Percentiles rank a stretch among this genome's conserved stretches.
Evolutionary conservation across 2,329 filamentous ascomycete species (phyloP).

Genomic region (Colletotrichum sublineola): DNA sequence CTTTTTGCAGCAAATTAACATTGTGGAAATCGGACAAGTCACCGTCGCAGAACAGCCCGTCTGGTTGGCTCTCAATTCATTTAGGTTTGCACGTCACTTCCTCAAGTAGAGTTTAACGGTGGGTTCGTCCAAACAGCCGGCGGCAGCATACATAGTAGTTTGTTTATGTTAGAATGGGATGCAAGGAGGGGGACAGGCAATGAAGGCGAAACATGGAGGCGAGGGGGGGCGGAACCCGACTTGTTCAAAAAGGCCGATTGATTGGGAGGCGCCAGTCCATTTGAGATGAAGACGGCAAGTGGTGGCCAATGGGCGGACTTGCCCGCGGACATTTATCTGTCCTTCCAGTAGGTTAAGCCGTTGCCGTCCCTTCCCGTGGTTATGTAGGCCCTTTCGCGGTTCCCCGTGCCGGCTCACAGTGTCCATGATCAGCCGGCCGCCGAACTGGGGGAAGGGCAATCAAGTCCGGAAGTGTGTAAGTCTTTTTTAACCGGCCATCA

Average conservation of each 20-base stretch:
- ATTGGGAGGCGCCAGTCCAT: conserved; percentile 24
- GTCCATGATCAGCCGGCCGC: neutral
- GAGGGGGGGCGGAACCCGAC: neutral
- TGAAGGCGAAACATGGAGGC: conserved; percentile 37
- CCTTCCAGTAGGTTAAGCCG: neutral
- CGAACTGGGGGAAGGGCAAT: neutral
- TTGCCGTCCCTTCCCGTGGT: neutral
- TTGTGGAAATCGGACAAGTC: neutral
- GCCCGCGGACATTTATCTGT: neutral
- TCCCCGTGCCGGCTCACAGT: neutral
- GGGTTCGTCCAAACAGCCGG: conserved; percentile 25
- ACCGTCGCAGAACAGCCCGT: neutral
- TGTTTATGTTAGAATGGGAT: neutral
- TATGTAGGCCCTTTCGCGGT: neutral
- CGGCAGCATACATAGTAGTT: neutral
- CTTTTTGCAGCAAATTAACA: neutral
- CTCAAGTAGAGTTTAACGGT: conserved; percentile 33
- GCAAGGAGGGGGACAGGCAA: neutral
- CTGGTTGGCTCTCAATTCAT: conserved; percentile 10
- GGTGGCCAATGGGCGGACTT: neutral
- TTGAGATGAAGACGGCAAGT: neutral
- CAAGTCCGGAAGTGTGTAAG: neutral
- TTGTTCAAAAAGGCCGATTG: conserved; percentile 22
- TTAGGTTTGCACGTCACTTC: conserved; percentile 29
- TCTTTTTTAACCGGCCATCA: neutral